These are phyloP conservation scores for Phytophthora citrophthora DNA, from an alignment of 352 stramenopile species.

Conservation along the genomic window DNA sequence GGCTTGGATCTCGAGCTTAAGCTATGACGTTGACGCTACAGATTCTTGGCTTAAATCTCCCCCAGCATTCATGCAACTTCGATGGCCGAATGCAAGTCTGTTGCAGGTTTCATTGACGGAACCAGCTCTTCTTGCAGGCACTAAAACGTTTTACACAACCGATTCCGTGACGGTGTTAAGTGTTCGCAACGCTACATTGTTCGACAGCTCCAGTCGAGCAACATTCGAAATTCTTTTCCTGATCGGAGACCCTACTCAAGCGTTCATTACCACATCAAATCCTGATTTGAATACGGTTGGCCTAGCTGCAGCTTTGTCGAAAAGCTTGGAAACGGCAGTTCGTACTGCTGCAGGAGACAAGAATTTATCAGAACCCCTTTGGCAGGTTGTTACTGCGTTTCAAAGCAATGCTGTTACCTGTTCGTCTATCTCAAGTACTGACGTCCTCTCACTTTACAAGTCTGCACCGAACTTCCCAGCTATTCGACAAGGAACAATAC, in stretches of 20 bases:
- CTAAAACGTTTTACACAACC: constrained; percentile 35
- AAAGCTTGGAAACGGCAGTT: constrained; percentile 9
- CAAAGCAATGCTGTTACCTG: constrained; percentile 22
- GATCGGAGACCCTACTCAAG: constrained; percentile 21
- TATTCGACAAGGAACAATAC: constrained; percentile 3
- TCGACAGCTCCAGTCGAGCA: constrained; percentile 21
- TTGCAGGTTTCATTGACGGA: constrained; percentile 38
- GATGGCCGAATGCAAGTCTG: constrained; percentile 38
- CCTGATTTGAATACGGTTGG: constrained; percentile 14
- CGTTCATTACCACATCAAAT: constrained; percentile 20
- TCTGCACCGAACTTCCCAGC: constrained; percentile 32
- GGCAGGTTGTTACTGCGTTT: constrained; percentile 25
- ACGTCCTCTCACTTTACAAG: constrained; percentile 30
- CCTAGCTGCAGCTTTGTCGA: constrained; percentile 12
- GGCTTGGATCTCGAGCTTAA: constrained; percentile 5
- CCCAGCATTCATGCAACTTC: constrained; percentile 28
- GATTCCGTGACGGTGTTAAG: constrained; percentile 30
- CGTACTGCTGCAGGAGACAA: constrained; percentile 12
- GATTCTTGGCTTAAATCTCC: constrained; percentile 22
- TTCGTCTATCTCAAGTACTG: constrained; percentile 9
- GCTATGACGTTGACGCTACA: neutral
- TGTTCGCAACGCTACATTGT: constrained; percentile 27
- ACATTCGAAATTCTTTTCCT: constrained; percentile 41
- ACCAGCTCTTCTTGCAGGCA: constrained; percentile 20
- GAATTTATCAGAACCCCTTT: constrained; percentile 20